phyloP scores from a whole-genome alignment of 2,329 filamentous ascomycete genomes.

The Neophaeococcomyces mojaviensis region DNA sequence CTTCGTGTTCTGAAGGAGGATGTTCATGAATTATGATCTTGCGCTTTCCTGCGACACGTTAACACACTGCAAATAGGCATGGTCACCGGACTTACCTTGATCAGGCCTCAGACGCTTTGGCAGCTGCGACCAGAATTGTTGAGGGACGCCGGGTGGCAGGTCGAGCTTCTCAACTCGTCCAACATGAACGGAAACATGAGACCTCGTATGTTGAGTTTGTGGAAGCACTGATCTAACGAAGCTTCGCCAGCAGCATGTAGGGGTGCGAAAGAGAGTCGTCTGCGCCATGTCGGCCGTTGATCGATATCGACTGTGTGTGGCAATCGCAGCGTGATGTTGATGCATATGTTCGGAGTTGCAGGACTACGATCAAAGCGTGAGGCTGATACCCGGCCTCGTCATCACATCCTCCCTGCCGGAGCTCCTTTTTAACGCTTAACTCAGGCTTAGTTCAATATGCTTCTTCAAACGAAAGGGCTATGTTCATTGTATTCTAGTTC shows the following conservation, averaged over 20 bases:
- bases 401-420: no score
- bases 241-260: conserved; percentile 63
- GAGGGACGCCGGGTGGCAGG: conserved; percentile 35
- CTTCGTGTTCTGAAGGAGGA: conserved; percentile 28
- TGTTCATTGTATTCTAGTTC: no score
- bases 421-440: no score
- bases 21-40: conserved; percentile 49
- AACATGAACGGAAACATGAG: conserved; percentile 44
- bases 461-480: no score
- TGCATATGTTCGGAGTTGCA: no score
- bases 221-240: conserved; percentile 53
- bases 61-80: conserved; percentile 2
- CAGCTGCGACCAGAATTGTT: conserved; percentile 37
- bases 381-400: no score
- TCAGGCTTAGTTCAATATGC: no score
- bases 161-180: conserved; percentile 33
- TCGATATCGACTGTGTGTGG: neutral
- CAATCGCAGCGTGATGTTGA: neutral
- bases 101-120: conserved; percentile 32
- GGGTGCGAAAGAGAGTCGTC: conserved; percentile 52
- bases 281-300: conserved; percentile 47
- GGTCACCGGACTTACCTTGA: conserved; percentile 26
- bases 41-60: conserved; percentile 32
- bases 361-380: no score
- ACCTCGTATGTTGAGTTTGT: conserved; percentile 39